Conservation (phyloP, 2,329 filamentous ascomycete genomes). For the Ceratocystis colombiana region DNA sequence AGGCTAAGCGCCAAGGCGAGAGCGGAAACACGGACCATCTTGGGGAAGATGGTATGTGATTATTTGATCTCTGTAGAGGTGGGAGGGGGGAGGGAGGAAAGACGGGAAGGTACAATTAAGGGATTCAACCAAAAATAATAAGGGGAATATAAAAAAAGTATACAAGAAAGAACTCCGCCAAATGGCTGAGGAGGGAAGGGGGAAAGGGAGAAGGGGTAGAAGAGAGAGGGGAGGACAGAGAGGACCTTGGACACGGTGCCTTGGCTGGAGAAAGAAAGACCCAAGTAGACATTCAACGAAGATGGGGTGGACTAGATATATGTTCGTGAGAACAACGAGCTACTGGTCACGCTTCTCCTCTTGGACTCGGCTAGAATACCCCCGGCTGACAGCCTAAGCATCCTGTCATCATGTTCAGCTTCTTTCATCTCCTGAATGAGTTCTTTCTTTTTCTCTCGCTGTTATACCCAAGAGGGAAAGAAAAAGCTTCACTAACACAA, state of each 20-base stretch:
- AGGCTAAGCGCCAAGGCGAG: constrained; percentile 8
- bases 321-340: neutral
- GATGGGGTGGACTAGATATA: constrained; percentile 2
- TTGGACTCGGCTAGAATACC: neutral
- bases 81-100: neutral
- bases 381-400: neutral
- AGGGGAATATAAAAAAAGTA: neutral
- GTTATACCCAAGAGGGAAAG: constrained; percentile 5
- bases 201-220: neutral
- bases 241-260: constrained; percentile 10
- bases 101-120: neutral
- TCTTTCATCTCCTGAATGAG: constrained; percentile 6
- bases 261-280: constrained; percentile 12
- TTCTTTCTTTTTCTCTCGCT: neutral
- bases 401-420: neutral
- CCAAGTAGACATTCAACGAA: neutral
- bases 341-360: neutral
- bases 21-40: constrained; percentile 1
- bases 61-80: neutral
- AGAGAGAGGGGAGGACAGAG: neutral
- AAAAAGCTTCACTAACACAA: constrained; percentile 3
- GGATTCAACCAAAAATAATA: neutral
- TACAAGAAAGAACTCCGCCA: neutral
- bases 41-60: neutral
- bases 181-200: neutral